phyloP scores from a whole-genome alignment of 2,329 filamentous ascomycete genomes.

The Neofusicoccum umdonicola region DNA sequence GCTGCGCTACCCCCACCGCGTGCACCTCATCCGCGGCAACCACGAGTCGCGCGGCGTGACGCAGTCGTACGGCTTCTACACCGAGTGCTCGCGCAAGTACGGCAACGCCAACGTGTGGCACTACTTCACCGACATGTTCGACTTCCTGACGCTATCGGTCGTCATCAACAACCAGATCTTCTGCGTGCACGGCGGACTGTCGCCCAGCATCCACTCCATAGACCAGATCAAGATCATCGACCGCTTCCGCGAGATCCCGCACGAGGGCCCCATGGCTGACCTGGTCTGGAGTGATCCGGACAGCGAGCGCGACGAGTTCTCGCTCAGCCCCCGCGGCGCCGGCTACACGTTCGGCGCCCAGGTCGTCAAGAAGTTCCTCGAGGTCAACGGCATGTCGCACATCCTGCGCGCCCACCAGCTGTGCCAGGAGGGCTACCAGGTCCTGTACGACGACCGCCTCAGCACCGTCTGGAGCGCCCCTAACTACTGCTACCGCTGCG shows the following conservation, averaged over 20 bases:
- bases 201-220: conserved; percentile 83
- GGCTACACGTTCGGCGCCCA: conserved; percentile 98
- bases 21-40: conserved; percentile 95
- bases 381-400: conserved; percentile 96
- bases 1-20: conserved; percentile 90
- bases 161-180: conserved; percentile 99
- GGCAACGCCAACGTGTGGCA: conserved; percentile 99
- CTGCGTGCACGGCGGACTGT: conserved; percentile 85
- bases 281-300: conserved; percentile 98
- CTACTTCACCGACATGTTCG: conserved; percentile 99
- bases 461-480: conserved; percentile 88
- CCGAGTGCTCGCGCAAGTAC: conserved; percentile 96
- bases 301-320: conserved; percentile 96
- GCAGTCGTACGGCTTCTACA: conserved; percentile 98
- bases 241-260: conserved; percentile 95
- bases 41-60: conserved; percentile 97
- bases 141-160: conserved; percentile 92
- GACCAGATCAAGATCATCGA: conserved; percentile 99
- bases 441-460: conserved; percentile 89
- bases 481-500: conserved; percentile 89
- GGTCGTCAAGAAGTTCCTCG: conserved; percentile 96
- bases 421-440: conserved; percentile 96
- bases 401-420: conserved; percentile 97
- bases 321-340: conserved; percentile 84
- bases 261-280: conserved; percentile 99